Conservation (phyloP, 805 yeast species). For the Metschnikowia picachoensis region DNA sequence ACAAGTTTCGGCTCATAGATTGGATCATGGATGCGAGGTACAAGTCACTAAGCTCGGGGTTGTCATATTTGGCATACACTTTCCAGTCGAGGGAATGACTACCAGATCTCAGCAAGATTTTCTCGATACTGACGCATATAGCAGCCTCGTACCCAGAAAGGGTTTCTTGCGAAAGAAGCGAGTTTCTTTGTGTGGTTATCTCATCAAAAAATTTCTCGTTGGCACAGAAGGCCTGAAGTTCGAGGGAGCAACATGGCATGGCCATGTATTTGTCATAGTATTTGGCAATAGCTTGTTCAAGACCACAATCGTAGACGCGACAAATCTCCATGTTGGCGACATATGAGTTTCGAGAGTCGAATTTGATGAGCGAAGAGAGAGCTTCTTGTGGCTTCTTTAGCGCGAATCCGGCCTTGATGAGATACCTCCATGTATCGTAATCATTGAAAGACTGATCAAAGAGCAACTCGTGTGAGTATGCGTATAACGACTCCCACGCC, state of each 20-base stretch:
- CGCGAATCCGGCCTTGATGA: constrained; percentile 43
- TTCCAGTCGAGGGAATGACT: constrained; percentile 5
- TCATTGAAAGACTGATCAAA: constrained; percentile 59
- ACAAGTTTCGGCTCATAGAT: constrained; percentile 20
- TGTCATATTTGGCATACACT: constrained; percentile 3
- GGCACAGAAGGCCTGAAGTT: constrained; percentile 31
- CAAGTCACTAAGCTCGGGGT: constrained; percentile 11
- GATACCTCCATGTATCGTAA: constrained; percentile 66
- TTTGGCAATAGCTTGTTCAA: constrained; percentile 26
- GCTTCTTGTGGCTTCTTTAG: constrained; percentile 33
- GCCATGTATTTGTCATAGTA: constrained; percentile 47
- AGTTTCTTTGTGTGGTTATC: not conserved
- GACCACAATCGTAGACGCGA: constrained; percentile 20
- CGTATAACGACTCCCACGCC: constrained; percentile 40
- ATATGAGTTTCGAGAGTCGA: constrained; percentile 49
- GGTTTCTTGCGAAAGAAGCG: not conserved
- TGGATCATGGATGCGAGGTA: constrained; percentile 14
- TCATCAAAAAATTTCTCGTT: constrained; percentile 5
- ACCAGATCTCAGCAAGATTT: constrained; percentile 4
- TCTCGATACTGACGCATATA: constrained; percentile 11
- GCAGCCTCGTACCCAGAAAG: constrained; percentile 1
- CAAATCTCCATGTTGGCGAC: constrained; percentile 51
- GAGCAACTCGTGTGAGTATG: constrained; percentile 30
- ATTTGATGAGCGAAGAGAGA: constrained; percentile 9
- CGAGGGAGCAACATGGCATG: constrained; percentile 65